Evolutionary conservation across 192 early-diverging fungal species (phyloP).

Genomic region (Linderina pennispora): DNA sequence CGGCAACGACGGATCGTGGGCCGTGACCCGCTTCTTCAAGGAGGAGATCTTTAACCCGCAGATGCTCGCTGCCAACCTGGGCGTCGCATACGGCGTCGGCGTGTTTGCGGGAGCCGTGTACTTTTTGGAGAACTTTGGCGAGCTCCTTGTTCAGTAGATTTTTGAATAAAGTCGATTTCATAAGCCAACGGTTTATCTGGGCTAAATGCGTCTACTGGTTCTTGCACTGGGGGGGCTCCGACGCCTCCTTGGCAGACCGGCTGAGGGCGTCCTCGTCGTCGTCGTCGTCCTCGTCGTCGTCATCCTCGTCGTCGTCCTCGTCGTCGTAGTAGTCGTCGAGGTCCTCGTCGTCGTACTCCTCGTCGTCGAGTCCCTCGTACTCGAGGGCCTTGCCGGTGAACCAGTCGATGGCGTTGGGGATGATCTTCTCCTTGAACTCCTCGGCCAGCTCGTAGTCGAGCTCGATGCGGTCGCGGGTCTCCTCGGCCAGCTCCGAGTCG

Average conservation of each 20-base stretch:
- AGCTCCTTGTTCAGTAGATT: constrained; percentile 36
- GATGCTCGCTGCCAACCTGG: constrained; percentile 33
- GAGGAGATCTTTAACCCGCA: constrained; percentile 35
- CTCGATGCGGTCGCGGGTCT: constrained; percentile 84
- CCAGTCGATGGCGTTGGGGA: constrained; percentile 95
- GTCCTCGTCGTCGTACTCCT: constrained; percentile 36
- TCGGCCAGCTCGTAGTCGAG: constrained; percentile 96
- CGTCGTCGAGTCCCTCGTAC: constrained; percentile 50
- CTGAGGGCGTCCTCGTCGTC: constrained; percentile 34
- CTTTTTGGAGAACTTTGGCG: constrained; percentile 41
- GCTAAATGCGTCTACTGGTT: constrained; percentile 43
- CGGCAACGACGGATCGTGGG: constrained; percentile 35
- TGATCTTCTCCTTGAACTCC: constrained; percentile 96
- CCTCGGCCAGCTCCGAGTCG: constrained; percentile 66
- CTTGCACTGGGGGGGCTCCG: constrained; percentile 49
- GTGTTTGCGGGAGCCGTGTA: constrained; percentile 44
- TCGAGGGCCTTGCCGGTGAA: constrained; percentile 97
- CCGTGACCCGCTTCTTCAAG: constrained; percentile 39
- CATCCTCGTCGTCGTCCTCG: constrained; percentile 34
- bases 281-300: constrained; percentile 35
- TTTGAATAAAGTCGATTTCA: not conserved
- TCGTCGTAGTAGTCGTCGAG: constrained; percentile 42
- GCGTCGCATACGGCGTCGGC: constrained; percentile 39
- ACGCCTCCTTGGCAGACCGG: constrained; percentile 43
- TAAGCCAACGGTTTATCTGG: no score